Base-by-base conservation (phyloP, 352 stramenopile genomes). In the Pythium pyrilobum region DNA sequence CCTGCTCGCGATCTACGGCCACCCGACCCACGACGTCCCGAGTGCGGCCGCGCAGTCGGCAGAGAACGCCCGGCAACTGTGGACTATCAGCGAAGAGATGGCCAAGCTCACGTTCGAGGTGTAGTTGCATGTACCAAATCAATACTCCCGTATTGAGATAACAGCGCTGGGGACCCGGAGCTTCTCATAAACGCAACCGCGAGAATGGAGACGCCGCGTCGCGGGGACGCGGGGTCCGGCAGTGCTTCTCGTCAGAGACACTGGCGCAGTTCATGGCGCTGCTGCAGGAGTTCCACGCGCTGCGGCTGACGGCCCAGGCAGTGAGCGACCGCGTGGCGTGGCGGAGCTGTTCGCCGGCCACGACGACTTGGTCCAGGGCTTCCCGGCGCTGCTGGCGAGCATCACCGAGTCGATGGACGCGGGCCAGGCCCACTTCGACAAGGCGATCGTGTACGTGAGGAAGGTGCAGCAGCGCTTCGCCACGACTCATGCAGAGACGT, bases 1-100 rank as follows among this genome's bases (percentile, higher is more conserved):
- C 39, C 52, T 67, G 52, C 29, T 59, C 6, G 42, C 59, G 27
- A 51, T 74, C 2, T 68, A 64, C 56, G 75, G 76, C 13, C 10
- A 56, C 31, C 50, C 50, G 31, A 50, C 50, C 18, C 50, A 50
- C 12, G 41, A 48, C 29, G 23, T 25, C 1, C 29, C 32, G 3
- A 51, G 51, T 6, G 21, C 29, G 2, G 39, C 39, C 21, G 18
- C 40, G 1, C 37, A 40, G 11, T 49, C 27, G 0, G 39, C 40
- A 15, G 49, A 56, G n/a, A 29, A 36, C 12, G 37, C 49, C 10
- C 38, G 23, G 29, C n/a, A 39, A 38, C n/a, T 56, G n/a, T 45
- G 41, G 41, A 36, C 29, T n/a, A 45, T n/a, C n/a, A 56, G 49
- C 38, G 49, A 56, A 18, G 49, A 38, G 20, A 40, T 56, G 49